Base-by-base conservation (phyloP, 306 rosid genomes). In the Malus sieversii region DNA sequence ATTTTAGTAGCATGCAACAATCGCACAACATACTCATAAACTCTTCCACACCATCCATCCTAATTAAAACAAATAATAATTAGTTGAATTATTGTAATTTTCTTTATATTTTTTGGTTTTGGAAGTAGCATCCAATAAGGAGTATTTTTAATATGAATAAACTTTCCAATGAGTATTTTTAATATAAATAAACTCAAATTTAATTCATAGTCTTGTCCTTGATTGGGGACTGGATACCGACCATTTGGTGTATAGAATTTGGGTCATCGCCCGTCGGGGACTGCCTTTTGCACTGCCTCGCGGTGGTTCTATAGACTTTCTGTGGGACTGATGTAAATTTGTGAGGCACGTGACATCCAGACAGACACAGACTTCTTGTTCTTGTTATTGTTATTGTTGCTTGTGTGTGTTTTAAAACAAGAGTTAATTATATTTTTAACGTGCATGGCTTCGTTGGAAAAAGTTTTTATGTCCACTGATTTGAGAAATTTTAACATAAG, bases 221-320 rank as follows among this genome's bases (percentile, higher is more conserved):
- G 86, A 84, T 75, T 58, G 80, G 52, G 67, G 96, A 84, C 85
- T 83, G n/a, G 66, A 48, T 46, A 80, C 85, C 91, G 78, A 85
- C 89, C 86, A 80, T 78, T 74, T 67, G 76, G 83, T 60, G 71
- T 45, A 72, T 20, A 15, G 11, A 71, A 71, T 10, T 63, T 19
- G 44, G 61, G 25, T 23, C 11, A 59, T 18, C 42, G 42, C 10
- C 42, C 10, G 40, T 35, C 2, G 8, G 78, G 48, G 60, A 22
- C 59, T n/a, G 63, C 38, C 68, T 20, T 20, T 66, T 30, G 19
- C 33, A 35, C 52, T 11, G 51, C 46, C 20, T 44, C 40, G 46
- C 16, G 55, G 81, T 71, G 78, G 83, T 78, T 84, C 75, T 70
- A 32, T 58, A 64, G 76, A 70, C 66, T 65, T 74, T 61, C 72